Evolutionary conservation across 345 rosid genomes (phyloP).

Genomic region (Acer yangbiense): DNA sequence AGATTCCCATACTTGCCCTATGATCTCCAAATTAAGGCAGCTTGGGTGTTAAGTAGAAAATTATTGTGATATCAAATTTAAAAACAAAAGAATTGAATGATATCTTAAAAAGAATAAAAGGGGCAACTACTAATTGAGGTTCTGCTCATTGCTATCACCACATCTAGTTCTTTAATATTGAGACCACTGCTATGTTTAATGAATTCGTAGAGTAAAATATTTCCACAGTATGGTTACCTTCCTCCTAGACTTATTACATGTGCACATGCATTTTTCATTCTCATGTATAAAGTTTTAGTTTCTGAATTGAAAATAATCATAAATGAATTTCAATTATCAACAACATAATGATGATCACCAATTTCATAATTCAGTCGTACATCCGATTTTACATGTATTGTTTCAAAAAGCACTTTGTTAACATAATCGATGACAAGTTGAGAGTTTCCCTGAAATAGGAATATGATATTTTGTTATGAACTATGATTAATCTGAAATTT

Average conservation of each 20-base stretch:
- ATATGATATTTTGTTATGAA: background rate
- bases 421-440: background rate
- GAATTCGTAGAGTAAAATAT: background rate
- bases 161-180: background rate
- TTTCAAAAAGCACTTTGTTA: background rate
- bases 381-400: background rate
- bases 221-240: background rate
- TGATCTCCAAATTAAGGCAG: too few relatives aligned
- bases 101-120: too few relatives aligned
- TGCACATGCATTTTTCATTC: background rate
- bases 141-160: background rate
- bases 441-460: background rate
- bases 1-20: too few relatives aligned
- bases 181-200: background rate
- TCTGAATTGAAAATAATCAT: background rate
- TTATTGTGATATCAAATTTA: too few relatives aligned
- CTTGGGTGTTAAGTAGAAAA: too few relatives aligned
- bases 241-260: background rate
- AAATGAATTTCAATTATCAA: background rate
- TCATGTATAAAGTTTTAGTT: background rate
- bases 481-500: background rate
- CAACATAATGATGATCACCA: background rate
- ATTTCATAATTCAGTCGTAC: background rate
- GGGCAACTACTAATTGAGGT: background rate
- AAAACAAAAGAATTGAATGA: too few relatives aligned